Evolutionary conservation across 805 yeast genomes (phyloP).

Genomic region (Geotrichum ghanense): DNA sequence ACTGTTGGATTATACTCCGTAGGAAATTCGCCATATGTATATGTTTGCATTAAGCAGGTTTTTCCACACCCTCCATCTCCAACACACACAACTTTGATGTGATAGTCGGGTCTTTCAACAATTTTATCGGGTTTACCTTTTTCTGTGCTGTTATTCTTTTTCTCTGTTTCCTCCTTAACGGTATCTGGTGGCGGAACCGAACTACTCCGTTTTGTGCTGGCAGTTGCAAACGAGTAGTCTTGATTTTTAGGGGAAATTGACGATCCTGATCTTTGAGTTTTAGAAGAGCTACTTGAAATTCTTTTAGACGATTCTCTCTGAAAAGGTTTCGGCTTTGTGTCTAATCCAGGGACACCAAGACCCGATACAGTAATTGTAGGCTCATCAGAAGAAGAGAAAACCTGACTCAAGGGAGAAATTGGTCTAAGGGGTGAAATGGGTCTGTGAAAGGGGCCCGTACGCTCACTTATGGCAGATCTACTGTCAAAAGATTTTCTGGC

Average conservation of each 20-base stretch:
- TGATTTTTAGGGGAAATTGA: neutral
- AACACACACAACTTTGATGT: slow-evolving; percentile 59
- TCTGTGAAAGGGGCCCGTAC: neutral
- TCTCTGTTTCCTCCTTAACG: neutral
- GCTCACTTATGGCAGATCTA: neutral
- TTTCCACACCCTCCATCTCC: slow-evolving; percentile 93
- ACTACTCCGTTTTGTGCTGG: neutral
- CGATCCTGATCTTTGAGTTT: neutral
- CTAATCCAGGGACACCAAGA: neutral
- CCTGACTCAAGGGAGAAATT: neutral
- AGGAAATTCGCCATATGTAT: slow-evolving; percentile 61
- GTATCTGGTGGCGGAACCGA: neutral
- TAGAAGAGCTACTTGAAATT: neutral
- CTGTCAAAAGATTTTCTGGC: neutral
- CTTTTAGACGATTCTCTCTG: neutral
- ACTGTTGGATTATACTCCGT: slow-evolving; percentile 69
- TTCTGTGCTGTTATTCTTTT: too few relatives aligned
- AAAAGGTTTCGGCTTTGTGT: neutral
- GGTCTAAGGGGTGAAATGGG: neutral
- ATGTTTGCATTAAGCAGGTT: slow-evolving; percentile 58
- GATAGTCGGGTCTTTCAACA: slow-evolving; percentile 24
- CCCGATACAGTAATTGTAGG: neutral
- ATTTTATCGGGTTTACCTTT: too few relatives aligned
- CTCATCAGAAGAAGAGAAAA: neutral
- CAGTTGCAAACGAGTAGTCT: neutral